Evolutionary conservation across 2,329 filamentous ascomycete species (phyloP), one percentile per base, ranked within the genome.

Genomic region (Macrophomina phaseolina): DNA sequence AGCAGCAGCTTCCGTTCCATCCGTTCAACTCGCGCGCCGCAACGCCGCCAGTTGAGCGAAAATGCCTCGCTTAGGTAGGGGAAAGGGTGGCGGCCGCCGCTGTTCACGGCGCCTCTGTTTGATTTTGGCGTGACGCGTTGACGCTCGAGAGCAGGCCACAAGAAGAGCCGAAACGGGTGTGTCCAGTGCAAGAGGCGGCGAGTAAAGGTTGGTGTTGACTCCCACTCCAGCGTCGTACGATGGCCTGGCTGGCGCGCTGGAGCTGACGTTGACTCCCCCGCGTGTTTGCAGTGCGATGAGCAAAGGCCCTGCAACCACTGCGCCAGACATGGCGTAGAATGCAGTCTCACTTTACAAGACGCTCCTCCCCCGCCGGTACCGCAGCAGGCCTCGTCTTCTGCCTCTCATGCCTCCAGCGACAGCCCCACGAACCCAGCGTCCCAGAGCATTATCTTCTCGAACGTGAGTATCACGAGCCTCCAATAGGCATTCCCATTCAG

Each of bases 291-390:
- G 77, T 79, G 77, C 69, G 77, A 79, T 66, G 77, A 79, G 69
- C 72, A 73, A 38, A 77, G 75, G 65, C 77, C 77, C 11, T 79
- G 77, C 65, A 76, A 74, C 23, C 77, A 75, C 67, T 79, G 77
- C 69, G 71, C 74, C 51, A 72, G 76, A 64, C 77, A 79, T 70
- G 73, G 75, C 42, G 76, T 78, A 14, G 69, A 71, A 60, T 79
- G 77, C 68, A 78, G 75, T 67, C 72, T 79, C 32, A 66, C 64
- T 18, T 30, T 30, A 55, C 64, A 32, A 32, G 53, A 66, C 12
- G 63, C 38, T 49, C 23, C 64, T 48, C 64, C 52, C 8, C 51
- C 63, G 30, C 55, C 55, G 34, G 53, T 46, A 34, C 32, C 53
- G 14, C 64, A 64, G 49, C 36, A 60, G 46, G 45, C 53, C n/a